Evolutionary conservation across 140 eudicot genomes (phyloP), one percentile per base, ranked within the genome.

Genomic region (Anethum foeniculum): DNA sequence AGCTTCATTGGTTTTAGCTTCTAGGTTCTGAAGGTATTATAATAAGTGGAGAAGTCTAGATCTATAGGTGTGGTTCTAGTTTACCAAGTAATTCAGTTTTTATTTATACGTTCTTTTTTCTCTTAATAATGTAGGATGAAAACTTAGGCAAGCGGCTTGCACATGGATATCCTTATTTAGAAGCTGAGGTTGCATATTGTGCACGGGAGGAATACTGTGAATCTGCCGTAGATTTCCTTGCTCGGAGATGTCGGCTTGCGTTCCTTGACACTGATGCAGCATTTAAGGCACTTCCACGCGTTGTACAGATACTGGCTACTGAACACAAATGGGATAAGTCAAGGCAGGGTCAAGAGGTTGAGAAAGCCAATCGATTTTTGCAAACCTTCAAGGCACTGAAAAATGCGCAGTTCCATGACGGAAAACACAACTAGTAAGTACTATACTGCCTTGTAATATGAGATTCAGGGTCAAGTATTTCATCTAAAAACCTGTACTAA

Each of bases 211-310:
- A 95, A 56, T 95, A 95, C 82, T 95, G 99, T 73, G 97, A 92
- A 90, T 95, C 97, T 71, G 97, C 96, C 6, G 90, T 88, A 30
- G 99, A 95, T 84, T 95, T 95, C 80, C 85, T 95, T 80, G 97
- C 99, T 79, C 88, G 99, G 78, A 90, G 99, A 78, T 92, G 91
- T 49, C 97, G 99, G 11, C 97, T 95, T 86, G 99, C 99, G 68
- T 95, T 95, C 81, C 91, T 95, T 3, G 99, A 95, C 84, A 95
- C 99, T 12, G 97, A 92, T 86, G 99, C 99, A 44, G 99, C 99
- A 28, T 78, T 86, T 49, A 83, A 93, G 76, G 97, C 99, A 79
- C 80, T 95, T 83, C 97, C 97, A 34, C 94, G 97, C 75, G 87
- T 95, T 34, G 80, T 95, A 28, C 83, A 95, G 81, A 90, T 95